These are phyloP conservation scores for Crassisporium funariophilum DNA, from an alignment of 768 basidiomycete genomes.

Conservation along the genomic window DNA sequence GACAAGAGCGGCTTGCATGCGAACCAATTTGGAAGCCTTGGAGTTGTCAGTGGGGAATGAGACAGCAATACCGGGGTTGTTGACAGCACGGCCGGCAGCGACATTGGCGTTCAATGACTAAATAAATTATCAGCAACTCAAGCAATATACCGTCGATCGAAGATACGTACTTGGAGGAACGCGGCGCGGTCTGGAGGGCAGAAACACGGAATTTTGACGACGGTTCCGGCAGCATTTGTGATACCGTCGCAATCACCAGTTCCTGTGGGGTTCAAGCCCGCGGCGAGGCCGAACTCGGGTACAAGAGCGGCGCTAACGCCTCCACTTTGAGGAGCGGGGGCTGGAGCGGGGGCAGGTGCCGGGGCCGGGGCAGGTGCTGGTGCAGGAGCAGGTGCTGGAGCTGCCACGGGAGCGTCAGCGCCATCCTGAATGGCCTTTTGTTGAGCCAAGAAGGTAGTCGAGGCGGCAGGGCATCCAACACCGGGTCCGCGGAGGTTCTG, in stretches of 20 bases:
- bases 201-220: slow-evolving; percentile 65
- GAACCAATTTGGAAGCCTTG: slow-evolving; percentile 52
- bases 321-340: slow-evolving; percentile 23
- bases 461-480: slow-evolving; percentile 64
- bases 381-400: too few relatives aligned
- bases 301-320: slow-evolving; percentile 56
- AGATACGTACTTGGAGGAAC: slow-evolving; percentile 55
- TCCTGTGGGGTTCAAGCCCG: slow-evolving; percentile 65
- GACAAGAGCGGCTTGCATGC: slow-evolving; percentile 59
- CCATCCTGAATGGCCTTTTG: slow-evolving; percentile 38
- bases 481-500: slow-evolving; percentile 75
- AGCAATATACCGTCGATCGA: too few relatives aligned
- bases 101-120: slow-evolving; percentile 59
- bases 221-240: slow-evolving; percentile 51
- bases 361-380: slow-evolving; percentile 33
- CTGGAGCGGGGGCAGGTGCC: slow-evolving; percentile 12
- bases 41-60: slow-evolving; percentile 67
- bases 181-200: slow-evolving; percentile 60
- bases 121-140: background rate
- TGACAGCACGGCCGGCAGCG: slow-evolving; percentile 60
- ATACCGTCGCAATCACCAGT: slow-evolving; percentile 74
- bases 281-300: slow-evolving; percentile 55
- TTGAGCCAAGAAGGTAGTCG: slow-evolving; percentile 60
- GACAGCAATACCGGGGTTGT: slow-evolving; percentile 57
- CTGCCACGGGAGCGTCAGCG: slow-evolving; percentile 20